Conservation (phyloP, 192 early-diverging fungal genomes). For the Dissophora ornata region DNA sequence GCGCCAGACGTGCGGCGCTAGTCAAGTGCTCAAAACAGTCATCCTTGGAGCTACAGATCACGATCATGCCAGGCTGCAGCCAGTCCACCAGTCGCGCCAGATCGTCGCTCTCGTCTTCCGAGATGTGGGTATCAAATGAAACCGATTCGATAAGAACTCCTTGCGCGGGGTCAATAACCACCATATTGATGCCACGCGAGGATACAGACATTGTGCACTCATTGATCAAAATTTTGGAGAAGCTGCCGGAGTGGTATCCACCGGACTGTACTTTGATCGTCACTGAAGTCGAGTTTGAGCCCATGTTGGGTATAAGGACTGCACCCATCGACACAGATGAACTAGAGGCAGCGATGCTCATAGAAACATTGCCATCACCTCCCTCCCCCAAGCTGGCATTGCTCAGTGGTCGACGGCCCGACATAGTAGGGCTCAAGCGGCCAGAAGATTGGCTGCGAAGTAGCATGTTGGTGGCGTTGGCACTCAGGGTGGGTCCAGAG, state of each 20-base stretch:
- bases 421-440: slow-evolving; percentile 44
- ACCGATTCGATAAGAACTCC: slow-evolving; percentile 74
- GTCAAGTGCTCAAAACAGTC: slow-evolving; percentile 79
- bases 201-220: slow-evolving; percentile 60
- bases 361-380: background rate
- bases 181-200: slow-evolving; percentile 81
- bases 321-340: slow-evolving; percentile 27
- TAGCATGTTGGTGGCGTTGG: slow-evolving; percentile 55
- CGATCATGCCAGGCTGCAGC: slow-evolving; percentile 74
- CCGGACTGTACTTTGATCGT: slow-evolving; percentile 74
- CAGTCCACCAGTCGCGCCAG: slow-evolving; percentile 75
- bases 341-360: slow-evolving; percentile 22
- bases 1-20: slow-evolving; percentile 63
- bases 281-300: slow-evolving; percentile 56
- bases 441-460: slow-evolving; percentile 60
- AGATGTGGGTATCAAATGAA: slow-evolving; percentile 81
- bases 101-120: slow-evolving; percentile 68
- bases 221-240: slow-evolving; percentile 73
- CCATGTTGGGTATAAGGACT: slow-evolving; percentile 49
- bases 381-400: slow-evolving; percentile 4
- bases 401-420: slow-evolving; percentile 6
- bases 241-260: slow-evolving; percentile 82
- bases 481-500: slow-evolving; percentile 65
- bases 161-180: slow-evolving; percentile 77
- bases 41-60: slow-evolving; percentile 72